Evolutionary conservation across 305 asterid genomes (phyloP).

Genomic region (Fraxinus angustifolia): DNA sequence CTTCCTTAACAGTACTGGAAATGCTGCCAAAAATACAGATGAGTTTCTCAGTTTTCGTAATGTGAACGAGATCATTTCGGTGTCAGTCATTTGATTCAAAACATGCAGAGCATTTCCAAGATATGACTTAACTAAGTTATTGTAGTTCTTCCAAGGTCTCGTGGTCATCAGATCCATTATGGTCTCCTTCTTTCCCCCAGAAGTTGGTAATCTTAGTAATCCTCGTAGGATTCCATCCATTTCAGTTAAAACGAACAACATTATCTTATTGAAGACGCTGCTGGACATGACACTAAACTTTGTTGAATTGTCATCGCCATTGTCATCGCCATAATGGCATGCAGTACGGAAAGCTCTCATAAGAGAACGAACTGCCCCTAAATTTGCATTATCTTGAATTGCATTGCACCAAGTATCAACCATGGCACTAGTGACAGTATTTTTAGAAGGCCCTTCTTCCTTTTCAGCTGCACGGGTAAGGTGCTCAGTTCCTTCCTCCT

Average conservation of each 20-base stretch:
- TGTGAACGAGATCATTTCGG: slow-evolving; percentile 78
- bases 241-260: slow-evolving; percentile 75
- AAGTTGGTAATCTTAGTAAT: slow-evolving; percentile 54
- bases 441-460: slow-evolving; percentile 43
- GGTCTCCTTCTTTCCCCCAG: slow-evolving; percentile 70
- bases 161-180: slow-evolving; percentile 52
- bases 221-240: slow-evolving; percentile 88
- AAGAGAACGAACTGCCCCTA: slow-evolving; percentile 70
- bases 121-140: slow-evolving; percentile 81
- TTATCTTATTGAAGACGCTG: slow-evolving; percentile 75
- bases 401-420: slow-evolving; percentile 77
- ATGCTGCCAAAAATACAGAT: slow-evolving; percentile 71
- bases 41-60: slow-evolving; percentile 66
- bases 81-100: slow-evolving; percentile 88
- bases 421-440: slow-evolving; percentile 68
- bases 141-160: slow-evolving; percentile 72
- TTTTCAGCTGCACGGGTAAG: slow-evolving; percentile 32
- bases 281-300: slow-evolving; percentile 79
- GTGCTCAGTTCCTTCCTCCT: slow-evolving; percentile 35
- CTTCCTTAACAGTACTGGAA: slow-evolving; percentile 83
- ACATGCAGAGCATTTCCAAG: slow-evolving; percentile 87
- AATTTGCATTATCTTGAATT: slow-evolving; percentile 48
- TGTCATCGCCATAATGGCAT: slow-evolving; percentile 90
- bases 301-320: slow-evolving; percentile 51
- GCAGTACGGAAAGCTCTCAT: slow-evolving; percentile 79